Percentiles rank a stretch among this genome's conserved stretches.
Evolutionary conservation across 257 asterid species (phyloP).

Genomic region (Nicotiana obtusifolia): DNA sequence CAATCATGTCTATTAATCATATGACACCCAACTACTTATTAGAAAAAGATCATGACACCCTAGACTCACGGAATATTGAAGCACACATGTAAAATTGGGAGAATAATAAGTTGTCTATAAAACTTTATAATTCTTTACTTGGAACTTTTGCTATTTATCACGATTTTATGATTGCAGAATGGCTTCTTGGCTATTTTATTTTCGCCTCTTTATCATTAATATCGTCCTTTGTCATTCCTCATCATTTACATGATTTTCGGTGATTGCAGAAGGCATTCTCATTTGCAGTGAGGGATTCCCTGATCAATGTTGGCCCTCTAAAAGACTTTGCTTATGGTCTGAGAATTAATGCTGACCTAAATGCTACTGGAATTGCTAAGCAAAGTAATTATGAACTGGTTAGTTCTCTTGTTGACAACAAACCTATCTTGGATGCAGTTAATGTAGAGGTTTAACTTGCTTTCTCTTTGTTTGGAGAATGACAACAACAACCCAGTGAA

Average conservation of each 20-base stretch:
- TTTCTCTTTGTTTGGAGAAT: slow-evolving; percentile 10
- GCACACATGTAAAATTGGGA: not conserved
- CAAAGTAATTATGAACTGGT: slow-evolving; percentile 97
- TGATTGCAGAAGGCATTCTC: slow-evolving; percentile 76
- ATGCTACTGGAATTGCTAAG: slow-evolving; percentile 76
- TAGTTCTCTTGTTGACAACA: slow-evolving; percentile 22
- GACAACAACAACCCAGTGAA: too few species aligned
- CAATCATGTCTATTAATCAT: not conserved
- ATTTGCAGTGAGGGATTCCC: slow-evolving; percentile 87
- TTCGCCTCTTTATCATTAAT: not conserved
- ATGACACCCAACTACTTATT: not conserved
- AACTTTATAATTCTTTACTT: not conserved
- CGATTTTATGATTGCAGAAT: slow-evolving; percentile 8
- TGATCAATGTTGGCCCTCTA: slow-evolving; percentile 88
- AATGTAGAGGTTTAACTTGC: not conserved
- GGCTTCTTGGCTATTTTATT: slow-evolving; percentile 7
- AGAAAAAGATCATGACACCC: not conserved
- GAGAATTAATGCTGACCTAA: slow-evolving; percentile 80
- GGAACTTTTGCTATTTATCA: not conserved
- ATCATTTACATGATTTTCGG: slow-evolving; percentile 19
- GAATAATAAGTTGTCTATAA: not conserved
- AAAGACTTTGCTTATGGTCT: slow-evolving; percentile 88
- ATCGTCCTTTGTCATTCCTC: slow-evolving; percentile 9
- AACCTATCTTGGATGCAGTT: slow-evolving; percentile 6
- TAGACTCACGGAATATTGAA: not conserved